These are phyloP conservation scores for Zygnema cylindricum DNA, from an alignment of 139 green algal species.

Conservation along the genomic window DNA sequence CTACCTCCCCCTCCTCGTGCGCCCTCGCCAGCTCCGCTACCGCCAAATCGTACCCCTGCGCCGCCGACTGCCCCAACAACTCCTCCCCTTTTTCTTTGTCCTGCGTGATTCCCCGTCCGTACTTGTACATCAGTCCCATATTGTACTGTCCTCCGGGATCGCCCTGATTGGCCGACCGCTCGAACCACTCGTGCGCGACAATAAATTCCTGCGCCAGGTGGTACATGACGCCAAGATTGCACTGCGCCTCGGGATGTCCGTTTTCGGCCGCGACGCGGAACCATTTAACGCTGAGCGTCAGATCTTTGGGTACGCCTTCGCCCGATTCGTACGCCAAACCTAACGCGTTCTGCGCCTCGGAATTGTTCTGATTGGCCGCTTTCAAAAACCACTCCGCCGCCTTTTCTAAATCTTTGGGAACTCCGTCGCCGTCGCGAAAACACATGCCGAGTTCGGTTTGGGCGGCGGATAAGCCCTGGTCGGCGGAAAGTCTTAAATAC, in stretches of 20 bases:
- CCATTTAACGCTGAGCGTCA: slow-evolving; percentile 55
- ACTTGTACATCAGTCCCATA: slow-evolving; percentile 12
- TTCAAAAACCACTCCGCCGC: slow-evolving; percentile 59
- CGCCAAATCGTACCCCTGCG: not conserved
- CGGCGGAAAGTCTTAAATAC: not conserved
- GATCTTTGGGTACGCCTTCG: slow-evolving; percentile 29
- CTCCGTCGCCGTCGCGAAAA: slow-evolving; percentile 49
- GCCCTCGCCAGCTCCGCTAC: not conserved
- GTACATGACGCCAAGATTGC: slow-evolving; percentile 56
- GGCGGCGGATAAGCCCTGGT: not conserved
- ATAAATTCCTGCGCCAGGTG: slow-evolving; percentile 41
- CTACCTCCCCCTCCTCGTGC: not conserved
- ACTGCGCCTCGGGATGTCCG: slow-evolving; percentile 42
- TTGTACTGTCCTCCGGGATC: slow-evolving; percentile 8
- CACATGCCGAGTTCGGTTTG: slow-evolving; percentile 55
- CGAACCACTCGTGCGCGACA: slow-evolving; percentile 47
- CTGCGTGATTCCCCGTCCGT: not conserved
- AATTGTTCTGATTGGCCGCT: slow-evolving; percentile 46
- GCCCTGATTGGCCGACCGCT: slow-evolving; percentile 48
- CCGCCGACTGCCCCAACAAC: not conserved
- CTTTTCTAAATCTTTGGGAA: slow-evolving; percentile 48
- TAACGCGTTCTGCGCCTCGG: not conserved
- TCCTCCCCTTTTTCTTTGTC: not conserved
- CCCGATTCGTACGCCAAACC: not conserved
- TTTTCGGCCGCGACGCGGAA: slow-evolving; percentile 57